Base-by-base conservation (phyloP, 305 asterid species). In the Fraxinus greggii region DNA sequence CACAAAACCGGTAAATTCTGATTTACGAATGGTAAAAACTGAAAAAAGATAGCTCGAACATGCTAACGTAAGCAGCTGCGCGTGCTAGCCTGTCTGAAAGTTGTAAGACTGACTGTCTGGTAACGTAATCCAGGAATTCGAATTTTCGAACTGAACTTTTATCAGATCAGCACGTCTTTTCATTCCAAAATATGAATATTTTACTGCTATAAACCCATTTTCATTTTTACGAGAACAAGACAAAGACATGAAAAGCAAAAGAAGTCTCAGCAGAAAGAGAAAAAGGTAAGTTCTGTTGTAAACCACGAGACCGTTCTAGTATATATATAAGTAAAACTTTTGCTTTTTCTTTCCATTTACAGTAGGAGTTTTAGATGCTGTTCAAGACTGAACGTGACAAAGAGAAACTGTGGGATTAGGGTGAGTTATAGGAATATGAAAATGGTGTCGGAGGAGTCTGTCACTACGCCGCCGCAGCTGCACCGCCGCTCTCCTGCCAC, bases 391-490 rank as follows among this genome's bases (percentile, higher is more conserved):
- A 54, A 35, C 38, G 75, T 21, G 23, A 63, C 80, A 31, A 67
- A 72, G 26, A 72, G 48, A 61, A 54, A 8, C 51, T 67, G 69
- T 36, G 40, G 36, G 10, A 79, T 21, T 19, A 79, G 40, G 24
- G 70, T 19, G 40, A 35, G 26, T 23, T 15, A 31, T 75, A 72
- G 17, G 21, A 36, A 23, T 63, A 23, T 9, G 29, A 80, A 48
- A 80, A 89, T 89, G 92, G 92, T 84, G 80, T 84, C 84, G 85
- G 90, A 89, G 81, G 82, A 85, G 19, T 79, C 83, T 76, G 26
- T 29, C 45, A 38, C 88, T 77, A 76, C 72, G 32, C 32, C 65
- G 8, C 65, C 13, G 31, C 70, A 31, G 31, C 83, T 42, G 0
- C 76, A 5, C 67, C 78, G 4, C 51, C 73, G 59, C 42, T 73